These are phyloP conservation scores for Cladophialophora chaetospira DNA, from an alignment of 2,329 filamentous ascomycete genomes.

Conservation along the genomic window DNA sequence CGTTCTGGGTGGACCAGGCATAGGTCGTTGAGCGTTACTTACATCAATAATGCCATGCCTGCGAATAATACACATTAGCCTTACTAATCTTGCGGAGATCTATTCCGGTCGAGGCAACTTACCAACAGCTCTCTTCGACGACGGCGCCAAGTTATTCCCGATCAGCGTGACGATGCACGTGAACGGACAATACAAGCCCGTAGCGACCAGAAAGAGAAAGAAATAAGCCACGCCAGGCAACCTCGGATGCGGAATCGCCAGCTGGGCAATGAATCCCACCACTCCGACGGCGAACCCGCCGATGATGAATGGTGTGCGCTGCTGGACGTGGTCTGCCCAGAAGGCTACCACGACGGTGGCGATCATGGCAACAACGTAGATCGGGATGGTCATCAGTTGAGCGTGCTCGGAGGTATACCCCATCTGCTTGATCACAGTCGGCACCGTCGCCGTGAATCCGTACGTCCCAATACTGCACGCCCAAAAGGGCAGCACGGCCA, in stretches of 20 bases:
- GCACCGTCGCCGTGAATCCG: conserved; percentile 31
- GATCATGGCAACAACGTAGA: conserved; percentile 63
- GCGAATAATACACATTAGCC: too few relatives aligned
- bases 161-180: conserved; percentile 65
- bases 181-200: conserved; percentile 65
- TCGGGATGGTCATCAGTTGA: conserved; percentile 44
- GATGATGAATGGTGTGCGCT: conserved; percentile 66
- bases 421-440: conserved; percentile 45
- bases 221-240: conserved; percentile 47
- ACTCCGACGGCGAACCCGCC: conserved; percentile 57
- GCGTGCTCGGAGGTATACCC: conserved; percentile 44
- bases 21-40: too few relatives aligned
- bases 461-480: conserved; percentile 32
- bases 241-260: conserved; percentile 49
- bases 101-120: neutral
- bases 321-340: conserved; percentile 58
- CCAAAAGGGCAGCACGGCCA: conserved; percentile 33
- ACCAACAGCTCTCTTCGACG: conserved; percentile 69
- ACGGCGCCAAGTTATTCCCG: conserved; percentile 69
- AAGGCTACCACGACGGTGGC: conserved; percentile 52
- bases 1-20: too few relatives aligned
- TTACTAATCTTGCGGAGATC: too few relatives aligned
- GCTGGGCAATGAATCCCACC: conserved; percentile 64
- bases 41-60: too few relatives aligned
- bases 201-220: conserved; percentile 50